These are phyloP conservation scores for Naegleria gruberi DNA, from an alignment of 208 protist species.

Conservation along the genomic window DNA sequence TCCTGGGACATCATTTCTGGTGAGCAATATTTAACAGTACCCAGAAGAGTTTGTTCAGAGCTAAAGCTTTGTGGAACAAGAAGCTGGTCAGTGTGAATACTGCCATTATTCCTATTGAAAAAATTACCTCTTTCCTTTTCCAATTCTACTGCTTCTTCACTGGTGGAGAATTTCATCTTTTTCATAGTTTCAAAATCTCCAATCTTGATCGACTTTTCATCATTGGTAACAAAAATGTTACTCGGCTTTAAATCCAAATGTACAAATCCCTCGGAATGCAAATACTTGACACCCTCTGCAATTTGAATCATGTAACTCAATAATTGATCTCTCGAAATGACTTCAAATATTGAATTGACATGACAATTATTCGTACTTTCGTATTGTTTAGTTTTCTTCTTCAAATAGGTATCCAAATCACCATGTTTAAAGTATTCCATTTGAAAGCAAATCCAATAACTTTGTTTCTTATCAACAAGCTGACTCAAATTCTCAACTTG, in stretches of 20 bases:
- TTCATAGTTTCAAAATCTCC: conserved; percentile 5
- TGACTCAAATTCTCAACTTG: not conserved
- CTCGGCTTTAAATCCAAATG: not conserved
- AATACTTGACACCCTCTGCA: not conserved
- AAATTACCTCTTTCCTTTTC: not conserved
- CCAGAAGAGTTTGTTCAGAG: not conserved
- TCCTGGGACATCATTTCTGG: not conserved
- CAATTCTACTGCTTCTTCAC: not conserved
- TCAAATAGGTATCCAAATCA: not conserved
- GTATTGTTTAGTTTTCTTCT: not conserved
- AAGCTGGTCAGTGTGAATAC: not conserved
- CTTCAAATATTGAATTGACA: not conserved
- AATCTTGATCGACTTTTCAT: conserved; percentile 24
- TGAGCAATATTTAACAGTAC: not conserved
- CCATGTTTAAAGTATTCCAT: not conserved
- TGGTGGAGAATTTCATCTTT: not conserved
- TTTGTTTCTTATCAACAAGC: not conserved
- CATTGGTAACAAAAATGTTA: conserved; percentile 1
- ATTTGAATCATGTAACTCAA: not conserved
- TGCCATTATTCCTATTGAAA: not conserved
- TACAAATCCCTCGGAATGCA: not conserved
- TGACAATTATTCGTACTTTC: not conserved
- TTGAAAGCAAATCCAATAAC: not conserved
- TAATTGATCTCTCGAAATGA: not conserved
- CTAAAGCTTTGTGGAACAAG: not conserved